Evolutionary conservation across 805 yeast species (phyloP).

Genomic region (Ogataea pignaliae): DNA sequence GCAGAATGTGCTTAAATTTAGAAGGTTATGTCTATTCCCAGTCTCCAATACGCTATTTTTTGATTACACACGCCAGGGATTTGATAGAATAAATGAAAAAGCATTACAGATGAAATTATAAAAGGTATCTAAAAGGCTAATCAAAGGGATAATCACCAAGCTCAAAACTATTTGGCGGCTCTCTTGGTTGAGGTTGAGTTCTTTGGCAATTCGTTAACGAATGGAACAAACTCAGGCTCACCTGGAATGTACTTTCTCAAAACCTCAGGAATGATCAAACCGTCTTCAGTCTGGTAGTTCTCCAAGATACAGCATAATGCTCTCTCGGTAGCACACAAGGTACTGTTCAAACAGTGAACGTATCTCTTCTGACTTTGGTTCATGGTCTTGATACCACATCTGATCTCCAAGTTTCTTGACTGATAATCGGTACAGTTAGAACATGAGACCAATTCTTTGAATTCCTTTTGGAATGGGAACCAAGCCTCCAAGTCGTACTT

Average conservation of each 20-base stretch:
- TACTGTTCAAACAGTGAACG: constrained; percentile 97
- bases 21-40: too few relatives aligned
- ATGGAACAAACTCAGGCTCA: constrained; percentile 95
- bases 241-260: constrained; percentile 96
- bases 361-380: constrained; percentile 95
- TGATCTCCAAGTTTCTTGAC: constrained; percentile 95
- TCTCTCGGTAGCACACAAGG: constrained; percentile 96
- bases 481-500: constrained; percentile 98
- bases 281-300: constrained; percentile 97
- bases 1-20: too few relatives aligned
- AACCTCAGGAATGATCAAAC: constrained; percentile 89
- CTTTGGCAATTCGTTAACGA: constrained; percentile 85
- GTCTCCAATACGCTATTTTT: too few relatives aligned
- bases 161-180: constrained; percentile 3
- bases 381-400: constrained; percentile 96
- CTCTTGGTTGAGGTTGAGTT: constrained; percentile 80
- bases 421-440: constrained; percentile 99
- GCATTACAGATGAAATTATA: too few relatives aligned
- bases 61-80: too few relatives aligned
- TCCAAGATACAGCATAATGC: constrained; percentile 96
- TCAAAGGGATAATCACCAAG: not conserved
- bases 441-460: constrained; percentile 96
- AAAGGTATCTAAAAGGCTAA: too few relatives aligned
- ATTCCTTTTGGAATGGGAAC: constrained; percentile 99
- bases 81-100: too few relatives aligned